A percentile compares a stretch with the other conserved stretches of the same genome.
Evolutionary conservation across 257 asterid species (phyloP).

Genomic region (Penstemon davidsonii): DNA sequence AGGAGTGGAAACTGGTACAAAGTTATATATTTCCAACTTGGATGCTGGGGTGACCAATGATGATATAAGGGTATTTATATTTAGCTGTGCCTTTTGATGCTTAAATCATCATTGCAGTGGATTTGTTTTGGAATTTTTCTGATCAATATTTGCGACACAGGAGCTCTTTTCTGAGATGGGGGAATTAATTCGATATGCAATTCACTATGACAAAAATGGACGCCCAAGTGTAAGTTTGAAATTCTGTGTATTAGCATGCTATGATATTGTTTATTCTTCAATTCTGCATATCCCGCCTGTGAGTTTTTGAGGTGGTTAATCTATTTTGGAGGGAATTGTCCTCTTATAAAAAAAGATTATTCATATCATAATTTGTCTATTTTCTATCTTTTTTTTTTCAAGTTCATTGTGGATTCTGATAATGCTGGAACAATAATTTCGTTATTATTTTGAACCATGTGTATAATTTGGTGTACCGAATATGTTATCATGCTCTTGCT

Average conservation of each 20-base stretch:
- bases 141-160: conserved; percentile 59
- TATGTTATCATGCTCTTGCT: too few species aligned
- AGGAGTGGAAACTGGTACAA: conserved; percentile 65
- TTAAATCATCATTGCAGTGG: conserved; percentile 34
- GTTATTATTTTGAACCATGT: too few species aligned
- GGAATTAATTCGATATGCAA: conserved; percentile 71
- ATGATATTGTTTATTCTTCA: neutral
- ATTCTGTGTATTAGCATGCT: conserved; percentile 44
- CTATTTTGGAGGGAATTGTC: neutral
- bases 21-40: conserved; percentile 68
- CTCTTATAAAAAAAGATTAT: too few species aligned
- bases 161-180: conserved; percentile 89
- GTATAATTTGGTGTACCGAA: too few species aligned
- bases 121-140: conserved; percentile 40
- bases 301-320: conserved; percentile 13
- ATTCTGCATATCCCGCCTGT: neutral
- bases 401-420: too few species aligned
- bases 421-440: too few species aligned
- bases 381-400: too few species aligned
- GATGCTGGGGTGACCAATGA: conserved; percentile 74
- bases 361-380: too few species aligned
- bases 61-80: conserved; percentile 86
- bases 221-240: conserved; percentile 78
- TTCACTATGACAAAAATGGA: conserved; percentile 89
- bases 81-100: conserved; percentile 30